A percentile compares a stretch with the other conserved stretches of the same genome.
Conservation (phyloP, 805 yeast genomes). For the Sungouiella blattae region DNA sequence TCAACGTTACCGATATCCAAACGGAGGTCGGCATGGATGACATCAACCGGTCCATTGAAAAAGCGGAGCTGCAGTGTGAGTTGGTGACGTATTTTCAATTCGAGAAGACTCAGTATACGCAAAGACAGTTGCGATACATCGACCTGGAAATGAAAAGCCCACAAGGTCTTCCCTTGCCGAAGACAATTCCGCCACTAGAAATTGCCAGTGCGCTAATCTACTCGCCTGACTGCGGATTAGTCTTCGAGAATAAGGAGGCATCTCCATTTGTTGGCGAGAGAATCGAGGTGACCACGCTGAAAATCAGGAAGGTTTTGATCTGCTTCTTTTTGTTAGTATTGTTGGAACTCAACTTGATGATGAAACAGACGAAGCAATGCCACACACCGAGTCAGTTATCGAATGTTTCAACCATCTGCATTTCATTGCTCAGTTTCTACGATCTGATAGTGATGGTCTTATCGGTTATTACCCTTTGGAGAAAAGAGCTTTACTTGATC, state of each 20-base stretch:
- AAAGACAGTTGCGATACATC: constrained; percentile 52
- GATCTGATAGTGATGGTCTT: constrained; percentile 72
- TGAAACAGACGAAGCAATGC: constrained; percentile 67
- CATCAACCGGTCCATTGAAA: constrained; percentile 32
- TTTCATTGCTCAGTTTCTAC: constrained; percentile 63
- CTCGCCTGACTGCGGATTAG: constrained; percentile 86
- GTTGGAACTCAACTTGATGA: constrained; percentile 51
- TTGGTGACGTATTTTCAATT: constrained; percentile 65
- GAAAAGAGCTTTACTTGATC: constrained; percentile 59
- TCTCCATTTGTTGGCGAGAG: constrained; percentile 49
- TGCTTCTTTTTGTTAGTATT: constrained; percentile 44
- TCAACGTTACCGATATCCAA: constrained; percentile 41
- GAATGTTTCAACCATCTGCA: constrained; percentile 50
- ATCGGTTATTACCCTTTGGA: constrained; percentile 49
- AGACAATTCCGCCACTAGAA: constrained; percentile 50
- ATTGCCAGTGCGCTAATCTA: constrained; percentile 60
- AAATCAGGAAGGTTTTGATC: constrained; percentile 40
- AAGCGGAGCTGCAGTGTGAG: constrained; percentile 56
- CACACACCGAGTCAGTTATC: constrained; percentile 80
- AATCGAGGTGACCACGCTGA: constrained; percentile 41
- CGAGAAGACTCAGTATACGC: constrained; percentile 53
- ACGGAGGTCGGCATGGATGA: constrained; percentile 36
- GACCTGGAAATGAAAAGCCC: constrained; percentile 75
- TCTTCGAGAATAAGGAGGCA: constrained; percentile 28
- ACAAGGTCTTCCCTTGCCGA: constrained; percentile 69